Percentiles rank a stretch among this genome's conserved stretches.
Evolutionary conservation across 805 yeast genomes (phyloP).

Genomic region (Jamesozyma piceae): DNA sequence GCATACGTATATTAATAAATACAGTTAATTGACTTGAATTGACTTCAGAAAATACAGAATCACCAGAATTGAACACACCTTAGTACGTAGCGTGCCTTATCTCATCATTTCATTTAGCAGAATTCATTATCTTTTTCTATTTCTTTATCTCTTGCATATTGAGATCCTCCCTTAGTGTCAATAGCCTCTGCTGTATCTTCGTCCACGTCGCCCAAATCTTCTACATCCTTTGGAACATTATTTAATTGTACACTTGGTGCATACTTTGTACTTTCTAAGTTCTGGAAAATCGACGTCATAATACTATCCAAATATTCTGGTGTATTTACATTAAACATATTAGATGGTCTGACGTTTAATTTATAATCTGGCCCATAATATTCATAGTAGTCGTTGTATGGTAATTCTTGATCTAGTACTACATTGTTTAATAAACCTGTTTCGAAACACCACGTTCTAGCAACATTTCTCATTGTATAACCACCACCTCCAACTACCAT

Average conservation of each 20-base stretch:
- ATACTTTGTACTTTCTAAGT: constrained; percentile 81
- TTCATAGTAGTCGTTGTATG: constrained; percentile 93
- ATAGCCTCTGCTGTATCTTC: constrained; percentile 73
- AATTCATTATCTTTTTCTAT: constrained; percentile 70
- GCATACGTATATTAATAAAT: not conserved
- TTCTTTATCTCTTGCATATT: constrained; percentile 67
- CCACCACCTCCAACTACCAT: constrained; percentile 96
- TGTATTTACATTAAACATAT: constrained; percentile 92
- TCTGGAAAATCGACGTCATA: constrained; percentile 62
- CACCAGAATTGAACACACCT: no score
- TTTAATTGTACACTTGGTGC: constrained; percentile 97
- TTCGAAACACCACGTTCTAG: constrained; percentile 92
- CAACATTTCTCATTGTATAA: constrained; percentile 90
- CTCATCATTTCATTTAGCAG: constrained; percentile 28
- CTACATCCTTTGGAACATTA: constrained; percentile 80
- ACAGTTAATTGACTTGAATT: no score
- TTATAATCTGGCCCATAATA: constrained; percentile 96
- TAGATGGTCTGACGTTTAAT: constrained; percentile 87
- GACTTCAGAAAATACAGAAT: no score
- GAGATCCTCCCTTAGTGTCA: constrained; percentile 88
- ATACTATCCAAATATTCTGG: constrained; percentile 87
- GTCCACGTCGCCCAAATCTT: constrained; percentile 76
- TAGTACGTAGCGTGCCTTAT: no score
- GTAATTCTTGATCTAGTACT: constrained; percentile 57
- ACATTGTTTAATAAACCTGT: constrained; percentile 70